phyloP scores from a whole-genome alignment of 768 basidiomycete genomes.

The Steccherinum ochraceum region DNA sequence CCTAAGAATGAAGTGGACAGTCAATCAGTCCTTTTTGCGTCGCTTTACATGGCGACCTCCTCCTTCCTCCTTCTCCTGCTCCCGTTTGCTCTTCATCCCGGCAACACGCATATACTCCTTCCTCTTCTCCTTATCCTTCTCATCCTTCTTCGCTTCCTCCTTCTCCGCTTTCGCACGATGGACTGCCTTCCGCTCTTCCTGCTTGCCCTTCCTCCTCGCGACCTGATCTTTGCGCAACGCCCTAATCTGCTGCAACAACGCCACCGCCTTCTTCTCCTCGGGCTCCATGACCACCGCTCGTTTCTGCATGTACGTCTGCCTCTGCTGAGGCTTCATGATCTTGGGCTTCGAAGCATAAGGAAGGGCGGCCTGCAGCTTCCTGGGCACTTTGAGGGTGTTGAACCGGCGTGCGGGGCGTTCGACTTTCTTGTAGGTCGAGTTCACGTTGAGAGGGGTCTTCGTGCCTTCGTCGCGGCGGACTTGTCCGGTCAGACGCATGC shows the following conservation, averaged over 20 bases:
- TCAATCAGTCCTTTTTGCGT: slow-evolving; percentile 9
- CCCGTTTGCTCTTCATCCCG: slow-evolving; percentile 68
- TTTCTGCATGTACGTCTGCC: slow-evolving; percentile 86
- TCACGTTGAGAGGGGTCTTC: slow-evolving; percentile 72
- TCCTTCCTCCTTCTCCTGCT: slow-evolving; percentile 52
- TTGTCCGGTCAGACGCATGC: slow-evolving; percentile 23
- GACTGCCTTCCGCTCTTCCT: slow-evolving; percentile 66
- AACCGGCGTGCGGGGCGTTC: slow-evolving; percentile 79
- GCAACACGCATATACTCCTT: slow-evolving; percentile 69
- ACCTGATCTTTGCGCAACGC: slow-evolving; percentile 89
- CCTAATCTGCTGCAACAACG: slow-evolving; percentile 88
- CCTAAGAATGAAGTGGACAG: background rate
- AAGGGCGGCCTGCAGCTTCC: slow-evolving; percentile 83
- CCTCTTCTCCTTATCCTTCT: slow-evolving; percentile 71
- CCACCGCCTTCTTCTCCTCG: slow-evolving; percentile 89
- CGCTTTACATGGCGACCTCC: slow-evolving; percentile 46
- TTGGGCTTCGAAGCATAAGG: slow-evolving; percentile 94
- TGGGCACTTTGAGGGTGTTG: slow-evolving; percentile 83
- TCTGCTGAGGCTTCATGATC: slow-evolving; percentile 65
- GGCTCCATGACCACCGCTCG: slow-evolving; percentile 94
- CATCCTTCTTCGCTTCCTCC: slow-evolving; percentile 51
- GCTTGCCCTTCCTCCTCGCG: slow-evolving; percentile 72
- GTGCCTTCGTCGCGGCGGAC: slow-evolving; percentile 65
- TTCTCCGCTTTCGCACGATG: slow-evolving; percentile 70
- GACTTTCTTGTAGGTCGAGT: slow-evolving; percentile 85